Conservation (phyloP, 2,329 filamentous ascomycete species). For the Fulvia fulva region DNA sequence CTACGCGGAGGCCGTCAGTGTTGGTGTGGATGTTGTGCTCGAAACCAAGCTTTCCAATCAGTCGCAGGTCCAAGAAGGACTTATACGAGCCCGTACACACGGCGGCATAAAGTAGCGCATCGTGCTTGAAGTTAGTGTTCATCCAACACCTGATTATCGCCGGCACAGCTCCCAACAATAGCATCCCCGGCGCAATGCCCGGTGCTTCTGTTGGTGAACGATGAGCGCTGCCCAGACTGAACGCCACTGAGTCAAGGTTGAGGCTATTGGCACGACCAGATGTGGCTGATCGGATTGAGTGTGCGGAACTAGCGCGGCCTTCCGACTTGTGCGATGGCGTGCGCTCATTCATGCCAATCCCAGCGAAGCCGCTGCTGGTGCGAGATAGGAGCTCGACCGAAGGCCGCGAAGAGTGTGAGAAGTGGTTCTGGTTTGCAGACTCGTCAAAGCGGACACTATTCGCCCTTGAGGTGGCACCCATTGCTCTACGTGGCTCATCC, state of each 20-base stretch:
- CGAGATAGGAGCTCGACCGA: constrained; percentile 78
- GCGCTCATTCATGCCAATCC: constrained; percentile 79
- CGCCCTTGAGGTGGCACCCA: constrained; percentile 83
- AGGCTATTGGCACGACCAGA: constrained; percentile 84
- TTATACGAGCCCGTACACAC: constrained; percentile 88
- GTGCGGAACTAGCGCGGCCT: constrained; percentile 82
- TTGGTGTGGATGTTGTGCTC: constrained; percentile 47
- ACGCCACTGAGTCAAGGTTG: constrained; percentile 73
- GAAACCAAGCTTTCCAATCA: constrained; percentile 72
- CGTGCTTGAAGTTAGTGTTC: constrained; percentile 83
- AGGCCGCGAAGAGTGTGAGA: constrained; percentile 76
- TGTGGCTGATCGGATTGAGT: constrained; percentile 72
- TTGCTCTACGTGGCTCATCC: constrained; percentile 66
- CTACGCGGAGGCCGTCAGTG: constrained; percentile 59
- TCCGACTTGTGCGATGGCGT: constrained; percentile 94
- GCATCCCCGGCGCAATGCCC: constrained; percentile 75
- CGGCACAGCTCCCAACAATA: constrained; percentile 81
- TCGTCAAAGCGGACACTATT: constrained; percentile 98
- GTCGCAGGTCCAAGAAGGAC: constrained; percentile 72
- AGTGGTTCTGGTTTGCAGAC: constrained; percentile 86
- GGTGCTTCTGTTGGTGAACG: constrained; percentile 66
- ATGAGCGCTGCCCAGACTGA: constrained; percentile 58
- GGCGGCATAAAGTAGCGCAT: constrained; percentile 83
- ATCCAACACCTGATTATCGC: constrained; percentile 96
- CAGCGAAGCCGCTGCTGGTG: constrained; percentile 64